These are phyloP conservation scores for Boletus insuetus DNA, from an alignment of 768 basidiomycete species.

Conservation along the genomic window DNA sequence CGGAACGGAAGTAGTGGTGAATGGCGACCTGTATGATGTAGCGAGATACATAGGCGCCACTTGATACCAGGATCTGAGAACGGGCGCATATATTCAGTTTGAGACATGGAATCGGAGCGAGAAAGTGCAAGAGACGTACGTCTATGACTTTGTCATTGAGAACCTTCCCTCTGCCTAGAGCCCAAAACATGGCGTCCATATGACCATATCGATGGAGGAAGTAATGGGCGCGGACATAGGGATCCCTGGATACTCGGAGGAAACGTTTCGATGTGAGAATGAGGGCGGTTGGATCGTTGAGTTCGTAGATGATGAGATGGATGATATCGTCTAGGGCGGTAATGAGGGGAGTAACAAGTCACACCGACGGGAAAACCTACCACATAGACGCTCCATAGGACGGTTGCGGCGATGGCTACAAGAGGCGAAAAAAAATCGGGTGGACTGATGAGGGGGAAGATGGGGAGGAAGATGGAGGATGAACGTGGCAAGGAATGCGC, in stretches of 20 bases:
- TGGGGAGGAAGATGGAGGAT: not conserved
- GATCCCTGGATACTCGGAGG: slow-evolving; percentile 61
- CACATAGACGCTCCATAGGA: slow-evolving; percentile 53
- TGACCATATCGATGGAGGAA: slow-evolving; percentile 73
- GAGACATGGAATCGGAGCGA: slow-evolving; percentile 18
- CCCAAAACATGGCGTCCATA: slow-evolving; percentile 69
- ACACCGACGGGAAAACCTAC: slow-evolving; percentile 39
- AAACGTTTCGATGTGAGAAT: slow-evolving; percentile 57
- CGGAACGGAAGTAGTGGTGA: slow-evolving; percentile 75
- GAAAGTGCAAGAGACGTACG: slow-evolving; percentile 41
- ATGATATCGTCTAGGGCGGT: slow-evolving; percentile 54
- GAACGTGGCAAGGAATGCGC: slow-evolving; percentile 7
- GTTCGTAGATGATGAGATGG: slow-evolving; percentile 70
- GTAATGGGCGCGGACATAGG: slow-evolving; percentile 75
- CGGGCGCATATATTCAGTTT: slow-evolving; percentile 27
- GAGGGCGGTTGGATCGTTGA: slow-evolving; percentile 61
- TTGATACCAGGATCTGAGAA: slow-evolving; percentile 63
- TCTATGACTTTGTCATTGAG: slow-evolving; percentile 65
- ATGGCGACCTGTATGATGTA: slow-evolving; percentile 77
- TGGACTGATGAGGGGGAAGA: not conserved
- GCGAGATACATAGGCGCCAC: slow-evolving; percentile 75
- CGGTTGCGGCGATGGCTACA: too few species aligned
- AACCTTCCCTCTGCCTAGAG: slow-evolving; percentile 68
- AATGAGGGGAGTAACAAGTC: slow-evolving; percentile 10
- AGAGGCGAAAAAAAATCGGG: slow-evolving; percentile 1